Evolutionary conservation across 2,329 filamentous ascomycete genomes (phyloP).

Genomic region (Fusarium sp.): DNA sequence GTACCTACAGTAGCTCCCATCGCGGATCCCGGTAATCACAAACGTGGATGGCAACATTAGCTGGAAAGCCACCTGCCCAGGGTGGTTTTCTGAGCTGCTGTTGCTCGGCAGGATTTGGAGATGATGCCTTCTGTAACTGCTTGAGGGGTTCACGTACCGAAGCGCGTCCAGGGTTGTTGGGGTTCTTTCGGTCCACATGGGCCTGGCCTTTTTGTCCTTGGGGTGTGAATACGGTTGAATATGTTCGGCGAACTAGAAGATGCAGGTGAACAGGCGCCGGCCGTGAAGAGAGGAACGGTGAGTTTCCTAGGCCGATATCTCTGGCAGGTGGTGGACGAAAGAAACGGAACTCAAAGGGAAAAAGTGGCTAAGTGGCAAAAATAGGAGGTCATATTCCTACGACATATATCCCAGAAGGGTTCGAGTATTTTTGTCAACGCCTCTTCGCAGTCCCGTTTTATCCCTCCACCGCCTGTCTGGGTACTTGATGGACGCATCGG

Average conservation of each 20-base stretch:
- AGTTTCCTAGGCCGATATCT: neutral
- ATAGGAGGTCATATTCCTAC: no score
- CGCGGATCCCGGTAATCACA: slow-evolving; percentile 6
- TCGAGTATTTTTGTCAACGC: no score
- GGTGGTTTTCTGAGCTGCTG: neutral
- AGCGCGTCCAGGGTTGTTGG: neutral
- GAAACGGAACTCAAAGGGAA: no score
- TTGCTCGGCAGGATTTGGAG: neutral
- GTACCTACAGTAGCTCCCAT: slow-evolving; percentile 28
- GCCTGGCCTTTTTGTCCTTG: neutral
- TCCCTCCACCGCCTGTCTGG: no score
- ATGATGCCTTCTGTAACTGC: neutral
- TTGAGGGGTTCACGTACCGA: neutral
- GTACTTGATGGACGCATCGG: neutral
- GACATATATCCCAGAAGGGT: no score
- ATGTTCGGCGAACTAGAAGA: neutral
- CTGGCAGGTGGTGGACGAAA: no score
- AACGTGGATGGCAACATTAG: neutral
- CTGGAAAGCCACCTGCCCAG: slow-evolving; percentile 1
- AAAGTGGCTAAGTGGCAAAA: no score
- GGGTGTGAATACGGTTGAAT: neutral
- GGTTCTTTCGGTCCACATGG: neutral
- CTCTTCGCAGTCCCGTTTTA: no score
- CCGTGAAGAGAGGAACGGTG: neutral
- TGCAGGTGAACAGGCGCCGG: neutral